Evolutionary conservation across 495 filamentous ascomycete species (phyloP).

Genomic region (Amniculicola lignicola): DNA sequence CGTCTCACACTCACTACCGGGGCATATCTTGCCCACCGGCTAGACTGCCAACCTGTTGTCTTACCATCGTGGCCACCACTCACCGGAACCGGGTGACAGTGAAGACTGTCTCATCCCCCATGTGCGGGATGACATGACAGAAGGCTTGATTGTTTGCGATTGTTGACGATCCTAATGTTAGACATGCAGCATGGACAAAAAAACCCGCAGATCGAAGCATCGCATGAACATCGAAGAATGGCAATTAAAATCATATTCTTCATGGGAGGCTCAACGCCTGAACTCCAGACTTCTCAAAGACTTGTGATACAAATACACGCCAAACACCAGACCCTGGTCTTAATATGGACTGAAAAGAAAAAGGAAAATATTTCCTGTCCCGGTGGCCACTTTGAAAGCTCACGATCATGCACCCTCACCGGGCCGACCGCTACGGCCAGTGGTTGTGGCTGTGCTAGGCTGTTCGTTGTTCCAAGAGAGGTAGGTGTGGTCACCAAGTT

Average conservation of each 20-base stretch:
- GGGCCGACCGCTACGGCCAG: slow-evolving; percentile 44
- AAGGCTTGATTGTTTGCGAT: slow-evolving; percentile 1
- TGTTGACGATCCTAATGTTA: background rate
- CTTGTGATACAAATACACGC: slow-evolving; percentile 25
- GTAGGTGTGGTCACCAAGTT: slow-evolving; percentile 97
- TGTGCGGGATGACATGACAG: background rate
- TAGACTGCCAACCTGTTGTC: no score
- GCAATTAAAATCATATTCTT: slow-evolving; percentile 19
- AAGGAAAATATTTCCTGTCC: slow-evolving; percentile 29
- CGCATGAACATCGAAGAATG: background rate
- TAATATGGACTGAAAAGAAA: slow-evolving; percentile 15
- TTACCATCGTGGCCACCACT: no score
- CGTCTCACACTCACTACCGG: slow-evolving; percentile 18
- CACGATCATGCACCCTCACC: slow-evolving; percentile 37
- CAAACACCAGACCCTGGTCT: slow-evolving; percentile 6
- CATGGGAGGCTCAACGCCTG: slow-evolving; percentile 8
- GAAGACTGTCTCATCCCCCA: slow-evolving; percentile 7
- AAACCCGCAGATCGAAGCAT: no score
- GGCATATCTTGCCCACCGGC: slow-evolving; percentile 12
- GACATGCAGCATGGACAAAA: slow-evolving; percentile 1
- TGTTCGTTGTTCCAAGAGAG: slow-evolving; percentile 94
- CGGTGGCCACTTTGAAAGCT: background rate
- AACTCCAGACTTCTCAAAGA: slow-evolving; percentile 23
- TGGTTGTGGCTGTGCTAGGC: slow-evolving; percentile 57
- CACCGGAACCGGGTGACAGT: no score